phyloP scores from a whole-genome alignment of 2,329 filamentous ascomycete genomes.

The Didymella exigua region DNA sequence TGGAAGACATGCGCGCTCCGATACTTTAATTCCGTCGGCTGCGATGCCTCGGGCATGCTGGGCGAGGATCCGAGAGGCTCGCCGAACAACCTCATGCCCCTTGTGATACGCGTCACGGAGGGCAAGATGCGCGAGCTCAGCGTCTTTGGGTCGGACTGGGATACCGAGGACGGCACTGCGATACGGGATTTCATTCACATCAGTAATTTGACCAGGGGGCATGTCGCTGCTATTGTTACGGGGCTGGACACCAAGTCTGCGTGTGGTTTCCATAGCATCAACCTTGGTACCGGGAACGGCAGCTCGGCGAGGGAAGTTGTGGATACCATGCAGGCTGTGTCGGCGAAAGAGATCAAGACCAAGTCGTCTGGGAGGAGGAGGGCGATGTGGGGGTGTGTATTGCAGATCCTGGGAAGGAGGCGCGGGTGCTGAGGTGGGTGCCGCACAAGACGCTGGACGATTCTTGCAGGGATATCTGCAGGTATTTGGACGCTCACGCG shows the following conservation, averaged over 20 bases:
- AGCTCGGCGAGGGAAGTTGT: not conserved
- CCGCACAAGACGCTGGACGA: slow-evolving; percentile 6
- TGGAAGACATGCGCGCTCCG: slow-evolving; percentile 66
- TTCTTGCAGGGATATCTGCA: slow-evolving; percentile 9
- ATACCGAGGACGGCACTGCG: slow-evolving; percentile 66
- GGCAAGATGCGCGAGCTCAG: slow-evolving; percentile 57
- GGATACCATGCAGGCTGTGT: not conserved
- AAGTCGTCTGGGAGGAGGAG: not conserved
- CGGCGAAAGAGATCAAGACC: not conserved
- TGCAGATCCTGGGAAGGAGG: not conserved
- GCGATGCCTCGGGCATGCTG: slow-evolving; percentile 63
- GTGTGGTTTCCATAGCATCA: not conserved
- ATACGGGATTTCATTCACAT: slow-evolving; percentile 73
- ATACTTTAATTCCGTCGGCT: slow-evolving; percentile 69
- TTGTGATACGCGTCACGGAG: slow-evolving; percentile 63
- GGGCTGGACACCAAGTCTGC: not conserved
- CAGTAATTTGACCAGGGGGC: slow-evolving; percentile 67
- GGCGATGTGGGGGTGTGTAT: slow-evolving; percentile 4
- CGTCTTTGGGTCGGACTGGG: slow-evolving; percentile 66
- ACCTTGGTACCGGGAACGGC: not conserved
- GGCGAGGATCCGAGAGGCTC: slow-evolving; percentile 64
- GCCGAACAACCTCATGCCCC: slow-evolving; percentile 67
- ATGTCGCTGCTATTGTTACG: slow-evolving; percentile 59
- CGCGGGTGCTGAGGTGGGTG: not conserved
- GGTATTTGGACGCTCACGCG: not conserved